Evolutionary conservation across 2,329 filamentous ascomycete genomes (phyloP).

Genomic region (Mycogone perniciosa): DNA sequence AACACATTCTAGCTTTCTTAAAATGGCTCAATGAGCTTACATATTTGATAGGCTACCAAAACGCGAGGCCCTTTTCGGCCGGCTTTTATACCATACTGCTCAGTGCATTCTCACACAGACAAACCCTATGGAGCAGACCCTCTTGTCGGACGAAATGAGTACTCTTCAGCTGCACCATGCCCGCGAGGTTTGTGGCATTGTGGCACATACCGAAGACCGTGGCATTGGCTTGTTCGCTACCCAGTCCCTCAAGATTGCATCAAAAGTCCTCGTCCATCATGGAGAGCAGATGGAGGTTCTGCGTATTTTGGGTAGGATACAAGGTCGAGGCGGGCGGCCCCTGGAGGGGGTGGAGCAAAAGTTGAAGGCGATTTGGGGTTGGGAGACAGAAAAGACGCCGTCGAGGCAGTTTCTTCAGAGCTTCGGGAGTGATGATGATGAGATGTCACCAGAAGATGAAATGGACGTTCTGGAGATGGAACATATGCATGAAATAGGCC

Average conservation of each 20-base stretch:
- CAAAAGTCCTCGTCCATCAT: constrained; percentile 60
- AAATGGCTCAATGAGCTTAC: background rate
- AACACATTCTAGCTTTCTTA: background rate
- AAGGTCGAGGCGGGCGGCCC: constrained; percentile 71
- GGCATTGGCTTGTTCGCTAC: constrained; percentile 75
- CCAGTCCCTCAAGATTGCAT: constrained; percentile 71
- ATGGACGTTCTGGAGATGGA: too few relatives aligned
- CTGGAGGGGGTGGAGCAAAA: constrained; percentile 65
- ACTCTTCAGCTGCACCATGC: constrained; percentile 67
- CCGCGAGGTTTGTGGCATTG: constrained; percentile 82
- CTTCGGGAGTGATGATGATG: background rate
- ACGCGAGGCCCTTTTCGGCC: constrained; percentile 70
- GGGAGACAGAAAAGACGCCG: constrained; percentile 36
- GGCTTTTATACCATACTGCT: constrained; percentile 83
- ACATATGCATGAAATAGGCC: background rate
- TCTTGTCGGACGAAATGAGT: constrained; percentile 60
- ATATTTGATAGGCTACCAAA: constrained; percentile 62
- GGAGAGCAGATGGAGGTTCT: constrained; percentile 80
- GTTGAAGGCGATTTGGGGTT: constrained; percentile 72
- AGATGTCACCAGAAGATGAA: too few relatives aligned
- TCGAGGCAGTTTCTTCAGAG: background rate
- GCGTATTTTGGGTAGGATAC: constrained; percentile 50
- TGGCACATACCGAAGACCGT: constrained; percentile 74
- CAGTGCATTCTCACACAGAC: constrained; percentile 75
- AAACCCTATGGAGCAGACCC: constrained; percentile 60